phyloP scores from a whole-genome alignment of 805 yeast genomes.

The Tetrapisispora taiwanensis region DNA sequence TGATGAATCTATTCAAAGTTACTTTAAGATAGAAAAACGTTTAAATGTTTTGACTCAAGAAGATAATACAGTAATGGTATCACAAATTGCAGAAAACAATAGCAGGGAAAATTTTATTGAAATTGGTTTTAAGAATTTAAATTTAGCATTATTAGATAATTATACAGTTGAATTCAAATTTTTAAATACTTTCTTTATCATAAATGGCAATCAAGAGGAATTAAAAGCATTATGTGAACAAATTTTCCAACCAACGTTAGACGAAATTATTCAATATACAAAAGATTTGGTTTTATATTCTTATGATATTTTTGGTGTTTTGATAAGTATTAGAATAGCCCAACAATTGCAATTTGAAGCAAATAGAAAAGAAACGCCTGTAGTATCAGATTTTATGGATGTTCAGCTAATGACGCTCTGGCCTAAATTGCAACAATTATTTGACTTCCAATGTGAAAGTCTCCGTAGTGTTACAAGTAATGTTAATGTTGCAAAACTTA shows the following conservation, averaged over 20 bases:
- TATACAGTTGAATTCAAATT: slow-evolving; percentile 68
- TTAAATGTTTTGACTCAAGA: slow-evolving; percentile 44
- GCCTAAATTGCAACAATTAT: slow-evolving; percentile 73
- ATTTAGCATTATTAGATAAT: slow-evolving; percentile 65
- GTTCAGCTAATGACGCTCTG: slow-evolving; percentile 59
- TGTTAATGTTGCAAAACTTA: slow-evolving; percentile 25
- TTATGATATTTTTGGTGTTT: slow-evolving; percentile 68
- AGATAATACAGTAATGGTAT: slow-evolving; percentile 59
- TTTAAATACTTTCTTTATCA: slow-evolving; percentile 57
- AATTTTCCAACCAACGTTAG: slow-evolving; percentile 46
- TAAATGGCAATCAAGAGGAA: slow-evolving; percentile 34
- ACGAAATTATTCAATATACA: slow-evolving; percentile 40
- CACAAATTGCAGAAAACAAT: slow-evolving; percentile 76
- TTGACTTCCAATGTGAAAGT: slow-evolving; percentile 69
- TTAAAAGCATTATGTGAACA: slow-evolving; percentile 37
- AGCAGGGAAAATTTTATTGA: slow-evolving; percentile 61
- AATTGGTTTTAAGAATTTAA: slow-evolving; percentile 60
- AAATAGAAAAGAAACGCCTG: slow-evolving; percentile 62
- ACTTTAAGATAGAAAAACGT: slow-evolving; percentile 49
- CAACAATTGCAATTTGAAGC: slow-evolving; percentile 56
- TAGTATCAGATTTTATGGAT: slow-evolving; percentile 55
- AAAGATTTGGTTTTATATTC: slow-evolving; percentile 31
- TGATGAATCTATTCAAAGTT: slow-evolving; percentile 38
- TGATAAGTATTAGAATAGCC: slow-evolving; percentile 62
- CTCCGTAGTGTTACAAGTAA: slow-evolving; percentile 42